Evolutionary conservation across 331 rosid genomes (phyloP).

Genomic region (Pyrus hybrid): DNA sequence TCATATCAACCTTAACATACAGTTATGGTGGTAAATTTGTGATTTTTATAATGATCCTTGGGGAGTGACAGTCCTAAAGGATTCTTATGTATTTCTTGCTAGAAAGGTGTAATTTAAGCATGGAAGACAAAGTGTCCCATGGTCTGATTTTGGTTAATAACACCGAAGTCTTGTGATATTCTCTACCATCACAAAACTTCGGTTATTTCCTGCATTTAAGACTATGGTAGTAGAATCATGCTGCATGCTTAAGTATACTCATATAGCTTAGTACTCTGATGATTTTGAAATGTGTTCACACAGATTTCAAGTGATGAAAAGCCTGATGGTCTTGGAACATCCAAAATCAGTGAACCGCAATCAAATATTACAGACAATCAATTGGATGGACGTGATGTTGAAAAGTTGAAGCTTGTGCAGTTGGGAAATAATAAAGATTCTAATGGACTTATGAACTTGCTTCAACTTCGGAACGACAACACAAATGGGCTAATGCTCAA

Average conservation of each 20-base stretch:
- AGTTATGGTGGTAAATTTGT: background rate
- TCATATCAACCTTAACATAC: background rate
- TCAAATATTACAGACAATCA: constrained; percentile 32
- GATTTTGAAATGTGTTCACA: constrained; percentile 20
- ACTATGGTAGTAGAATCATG: background rate
- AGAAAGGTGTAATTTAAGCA: no score
- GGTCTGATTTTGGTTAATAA: background rate
- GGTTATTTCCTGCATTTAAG: constrained; percentile 6
- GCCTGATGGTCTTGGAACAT: constrained; percentile 39
- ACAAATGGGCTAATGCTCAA: constrained; percentile 40
- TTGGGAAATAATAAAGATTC: constrained; percentile 36
- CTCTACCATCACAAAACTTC: background rate
- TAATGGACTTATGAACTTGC: constrained; percentile 55
- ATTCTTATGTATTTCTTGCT: background rate
- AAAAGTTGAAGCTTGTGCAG: constrained; percentile 34
- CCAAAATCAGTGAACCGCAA: constrained; percentile 43
- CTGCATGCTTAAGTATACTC: constrained; percentile 1
- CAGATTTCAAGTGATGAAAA: constrained; percentile 56
- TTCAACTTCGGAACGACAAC: constrained; percentile 51
- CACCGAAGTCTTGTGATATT: background rate
- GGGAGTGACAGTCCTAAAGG: background rate
- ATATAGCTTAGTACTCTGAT: constrained; percentile 13
- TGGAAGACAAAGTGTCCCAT: background rate
- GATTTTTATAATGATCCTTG: background rate
- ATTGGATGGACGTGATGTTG: constrained; percentile 30